Evolutionary conservation across 345 rosid species (phyloP).

Genomic region (Pistacia vera): DNA sequence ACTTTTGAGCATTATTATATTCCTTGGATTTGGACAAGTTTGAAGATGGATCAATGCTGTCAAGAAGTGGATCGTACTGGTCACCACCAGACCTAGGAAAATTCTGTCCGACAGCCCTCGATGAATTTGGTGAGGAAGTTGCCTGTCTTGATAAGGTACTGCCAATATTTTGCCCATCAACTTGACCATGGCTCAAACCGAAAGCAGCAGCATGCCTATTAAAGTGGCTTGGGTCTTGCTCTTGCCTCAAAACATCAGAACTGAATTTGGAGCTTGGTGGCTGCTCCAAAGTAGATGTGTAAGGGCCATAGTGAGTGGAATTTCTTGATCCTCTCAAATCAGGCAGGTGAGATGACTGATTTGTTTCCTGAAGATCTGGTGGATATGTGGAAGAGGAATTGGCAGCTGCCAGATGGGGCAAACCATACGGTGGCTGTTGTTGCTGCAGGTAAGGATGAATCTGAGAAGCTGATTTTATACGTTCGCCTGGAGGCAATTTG

Average conservation of each 20-base stretch:
- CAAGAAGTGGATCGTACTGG: slow-evolving; percentile 88
- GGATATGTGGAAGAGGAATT: slow-evolving; percentile 34
- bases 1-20: slow-evolving; percentile 36
- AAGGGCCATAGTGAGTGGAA: slow-evolving; percentile 38
- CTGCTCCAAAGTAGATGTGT: slow-evolving; percentile 51
- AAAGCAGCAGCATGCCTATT: slow-evolving; percentile 24
- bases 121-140: slow-evolving; percentile 45
- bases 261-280: slow-evolving; percentile 39
- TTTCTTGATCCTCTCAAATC: slow-evolving; percentile 36
- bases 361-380: slow-evolving; percentile 31
- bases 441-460: slow-evolving; percentile 38
- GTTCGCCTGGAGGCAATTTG: slow-evolving; percentile 30
- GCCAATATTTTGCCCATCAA: slow-evolving; percentile 32
- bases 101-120: slow-evolving; percentile 32
- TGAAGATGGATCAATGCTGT: slow-evolving; percentile 72
- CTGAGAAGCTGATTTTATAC: slow-evolving; percentile 38
- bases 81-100: slow-evolving; percentile 42
- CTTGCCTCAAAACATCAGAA: slow-evolving; percentile 39
- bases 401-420: slow-evolving; percentile 22
- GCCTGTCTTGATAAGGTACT: slow-evolving; percentile 45
- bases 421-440: slow-evolving; percentile 29
- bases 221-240: slow-evolving; percentile 22
- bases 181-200: slow-evolving; percentile 31
- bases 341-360: slow-evolving; percentile 23
- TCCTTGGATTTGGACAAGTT: slow-evolving; percentile 40